Conservation (phyloP, 1,284 basidiomycete species). For the Irpex sp. region DNA sequence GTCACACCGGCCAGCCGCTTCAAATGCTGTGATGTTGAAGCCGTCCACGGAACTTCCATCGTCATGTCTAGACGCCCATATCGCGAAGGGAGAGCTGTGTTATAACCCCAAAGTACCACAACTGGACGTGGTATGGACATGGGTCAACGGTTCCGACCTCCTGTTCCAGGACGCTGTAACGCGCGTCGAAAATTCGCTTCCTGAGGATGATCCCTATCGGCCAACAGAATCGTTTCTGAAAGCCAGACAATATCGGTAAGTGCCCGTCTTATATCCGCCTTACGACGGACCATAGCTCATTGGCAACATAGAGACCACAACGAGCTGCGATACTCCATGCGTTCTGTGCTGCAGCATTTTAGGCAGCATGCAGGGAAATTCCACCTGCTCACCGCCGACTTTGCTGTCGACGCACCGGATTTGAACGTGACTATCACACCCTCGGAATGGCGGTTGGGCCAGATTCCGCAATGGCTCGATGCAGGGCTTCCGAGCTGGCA, state of each 20-base stretch:
- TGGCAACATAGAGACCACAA: slow-evolving; percentile 9
- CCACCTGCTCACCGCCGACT: slow-evolving; percentile 11
- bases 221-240: slow-evolving; percentile 6
- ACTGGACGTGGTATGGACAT: slow-evolving; percentile 14
- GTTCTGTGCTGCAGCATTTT: slow-evolving; percentile 9
- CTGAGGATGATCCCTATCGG: slow-evolving; percentile 2
- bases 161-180: slow-evolving; percentile 9
- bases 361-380: slow-evolving; percentile 3
- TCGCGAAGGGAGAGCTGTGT: slow-evolving; percentile 8
- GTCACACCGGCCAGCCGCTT: not conserved
- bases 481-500: slow-evolving; percentile 16
- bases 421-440: not conserved
- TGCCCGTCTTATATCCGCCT: not conserved
- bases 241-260: slow-evolving; percentile 11
- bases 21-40: slow-evolving; percentile 1
- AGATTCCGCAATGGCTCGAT: slow-evolving; percentile 12
- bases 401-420: slow-evolving; percentile 4
- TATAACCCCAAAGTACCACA: slow-evolving; percentile 3
- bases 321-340: slow-evolving; percentile 11
- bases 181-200: slow-evolving; percentile 3
- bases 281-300: too few relatives aligned
- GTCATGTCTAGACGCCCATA: slow-evolving; percentile 11
- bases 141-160: slow-evolving; percentile 14
- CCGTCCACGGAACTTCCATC: slow-evolving; percentile 6
- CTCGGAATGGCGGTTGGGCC: slow-evolving; percentile 7